A percentile compares a stretch with the other conserved stretches of the same genome.
Conservation (phyloP, 495 filamentous ascomycete species). For the Cladorrhinum samala region DNA sequence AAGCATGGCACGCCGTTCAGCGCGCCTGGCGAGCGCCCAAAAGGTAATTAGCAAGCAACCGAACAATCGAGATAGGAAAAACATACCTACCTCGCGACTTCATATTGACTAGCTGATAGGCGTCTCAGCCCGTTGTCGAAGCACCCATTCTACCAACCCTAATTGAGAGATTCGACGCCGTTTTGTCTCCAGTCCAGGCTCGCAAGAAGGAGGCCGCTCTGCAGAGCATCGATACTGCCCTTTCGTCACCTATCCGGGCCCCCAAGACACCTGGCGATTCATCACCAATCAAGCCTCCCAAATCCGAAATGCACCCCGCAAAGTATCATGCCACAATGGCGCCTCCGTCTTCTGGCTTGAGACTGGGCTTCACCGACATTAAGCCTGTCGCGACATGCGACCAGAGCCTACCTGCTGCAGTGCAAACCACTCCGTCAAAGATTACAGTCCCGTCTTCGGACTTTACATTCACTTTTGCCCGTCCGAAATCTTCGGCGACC, state of each 20-base stretch:
- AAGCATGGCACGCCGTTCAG: constrained; percentile 43
- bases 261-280: constrained; percentile 37
- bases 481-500: constrained; percentile 31
- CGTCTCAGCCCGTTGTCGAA: constrained; percentile 12
- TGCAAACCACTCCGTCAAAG: constrained; percentile 47
- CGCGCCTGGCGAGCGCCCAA: constrained; percentile 40
- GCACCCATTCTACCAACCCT: constrained; percentile 37
- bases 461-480: constrained; percentile 69
- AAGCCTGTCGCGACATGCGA: constrained; percentile 31
- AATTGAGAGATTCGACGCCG: constrained; percentile 22
- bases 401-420: constrained; percentile 16
- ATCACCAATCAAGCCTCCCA: constrained; percentile 50
- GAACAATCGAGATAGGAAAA: constrained; percentile 1
- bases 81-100: neutral
- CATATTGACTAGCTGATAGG: too few relatives aligned
- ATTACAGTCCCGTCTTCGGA: constrained; percentile 46
- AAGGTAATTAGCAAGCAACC: constrained; percentile 31
- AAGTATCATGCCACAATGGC: constrained; percentile 64
- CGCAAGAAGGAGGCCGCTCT: constrained; percentile 3
- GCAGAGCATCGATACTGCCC: constrained; percentile 25
- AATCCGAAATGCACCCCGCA: constrained; percentile 73
- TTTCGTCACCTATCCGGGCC: constrained; percentile 39
- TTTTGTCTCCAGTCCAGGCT: neutral
- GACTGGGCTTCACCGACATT: constrained; percentile 63
- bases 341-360: constrained; percentile 58